A percentile compares a stretch with the other conserved stretches of the same genome.
Conservation (phyloP, 805 yeast species). For the Starmerella floris region DNA sequence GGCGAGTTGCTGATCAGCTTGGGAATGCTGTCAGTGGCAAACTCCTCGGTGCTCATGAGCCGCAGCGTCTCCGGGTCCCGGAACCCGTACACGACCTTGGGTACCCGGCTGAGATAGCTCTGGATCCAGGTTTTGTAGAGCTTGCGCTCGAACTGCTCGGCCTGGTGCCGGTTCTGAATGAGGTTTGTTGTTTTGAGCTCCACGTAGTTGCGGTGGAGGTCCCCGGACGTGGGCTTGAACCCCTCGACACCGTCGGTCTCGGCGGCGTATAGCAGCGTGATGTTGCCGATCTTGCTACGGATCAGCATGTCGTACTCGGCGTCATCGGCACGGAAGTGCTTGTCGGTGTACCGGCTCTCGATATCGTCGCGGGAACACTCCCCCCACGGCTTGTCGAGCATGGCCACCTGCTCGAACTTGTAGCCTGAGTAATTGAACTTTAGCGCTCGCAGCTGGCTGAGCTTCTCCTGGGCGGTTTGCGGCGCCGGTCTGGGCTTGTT, state of each 20-base stretch:
- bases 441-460: slow-evolving; percentile 63
- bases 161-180: slow-evolving; percentile 43
- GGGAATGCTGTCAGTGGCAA: slow-evolving; percentile 67
- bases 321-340: slow-evolving; percentile 36
- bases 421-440: slow-evolving; percentile 38
- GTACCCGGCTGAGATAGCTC: slow-evolving; percentile 75
- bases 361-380: slow-evolving; percentile 50
- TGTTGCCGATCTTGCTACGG: slow-evolving; percentile 67
- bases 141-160: slow-evolving; percentile 65
- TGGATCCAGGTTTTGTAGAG: slow-evolving; percentile 83
- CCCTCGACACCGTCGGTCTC: slow-evolving; percentile 90
- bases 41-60: slow-evolving; percentile 62
- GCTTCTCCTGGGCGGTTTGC: slow-evolving; percentile 49
- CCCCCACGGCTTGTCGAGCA: slow-evolving; percentile 58
- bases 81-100: slow-evolving; percentile 72
- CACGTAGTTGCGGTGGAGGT: slow-evolving; percentile 53
- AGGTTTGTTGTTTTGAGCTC: slow-evolving; percentile 66
- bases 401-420: slow-evolving; percentile 71
- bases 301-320: slow-evolving; percentile 76
- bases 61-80: slow-evolving; percentile 51
- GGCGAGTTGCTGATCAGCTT: slow-evolving; percentile 19
- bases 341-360: slow-evolving; percentile 47
- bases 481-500: slow-evolving; percentile 7
- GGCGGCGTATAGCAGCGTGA: slow-evolving; percentile 60
- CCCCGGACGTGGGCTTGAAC: slow-evolving; percentile 36